These are phyloP conservation scores for Eucalyptus pauciflora DNA, from an alignment of 345 rosid genomes.

Conservation along the genomic window DNA sequence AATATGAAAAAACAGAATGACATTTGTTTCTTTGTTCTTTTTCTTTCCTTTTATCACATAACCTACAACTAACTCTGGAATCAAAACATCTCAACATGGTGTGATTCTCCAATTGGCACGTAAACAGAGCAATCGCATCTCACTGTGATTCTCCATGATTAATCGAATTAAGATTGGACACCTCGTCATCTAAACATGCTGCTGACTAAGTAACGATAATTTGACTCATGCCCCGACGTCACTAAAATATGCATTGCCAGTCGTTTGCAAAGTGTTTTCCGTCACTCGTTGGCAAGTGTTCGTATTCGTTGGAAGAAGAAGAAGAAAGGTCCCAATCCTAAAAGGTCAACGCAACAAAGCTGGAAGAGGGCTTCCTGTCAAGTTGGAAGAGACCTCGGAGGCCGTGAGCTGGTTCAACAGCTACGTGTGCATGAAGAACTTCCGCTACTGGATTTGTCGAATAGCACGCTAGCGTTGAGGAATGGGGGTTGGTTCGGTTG, in stretches of 20 bases:
- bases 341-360: too few species aligned
- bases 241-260: background rate
- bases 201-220: background rate
- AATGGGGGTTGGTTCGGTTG: conserved; percentile 75
- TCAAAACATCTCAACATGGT: background rate
- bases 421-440: background rate
- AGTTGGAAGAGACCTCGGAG: background rate
- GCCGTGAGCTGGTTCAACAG: background rate
- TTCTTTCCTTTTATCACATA: background rate
- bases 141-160: background rate
- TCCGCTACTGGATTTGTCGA: conserved; percentile 2
- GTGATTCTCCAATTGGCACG: background rate
- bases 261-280: too few species aligned
- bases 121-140: background rate
- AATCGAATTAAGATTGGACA: background rate
- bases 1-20: background rate
- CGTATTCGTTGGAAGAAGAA: too few species aligned
- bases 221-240: background rate
- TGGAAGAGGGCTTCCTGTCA: background rate
- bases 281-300: too few species aligned
- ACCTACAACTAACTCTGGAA: background rate
- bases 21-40: background rate
- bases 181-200: background rate
- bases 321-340: too few species aligned
- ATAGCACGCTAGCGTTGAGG: conserved; percentile 49